Percentiles rank a stretch among this genome's conserved stretches.
phyloP scores from a whole-genome alignment of 2,329 filamentous ascomycete species.

The Colletotrichum sp. region DNA sequence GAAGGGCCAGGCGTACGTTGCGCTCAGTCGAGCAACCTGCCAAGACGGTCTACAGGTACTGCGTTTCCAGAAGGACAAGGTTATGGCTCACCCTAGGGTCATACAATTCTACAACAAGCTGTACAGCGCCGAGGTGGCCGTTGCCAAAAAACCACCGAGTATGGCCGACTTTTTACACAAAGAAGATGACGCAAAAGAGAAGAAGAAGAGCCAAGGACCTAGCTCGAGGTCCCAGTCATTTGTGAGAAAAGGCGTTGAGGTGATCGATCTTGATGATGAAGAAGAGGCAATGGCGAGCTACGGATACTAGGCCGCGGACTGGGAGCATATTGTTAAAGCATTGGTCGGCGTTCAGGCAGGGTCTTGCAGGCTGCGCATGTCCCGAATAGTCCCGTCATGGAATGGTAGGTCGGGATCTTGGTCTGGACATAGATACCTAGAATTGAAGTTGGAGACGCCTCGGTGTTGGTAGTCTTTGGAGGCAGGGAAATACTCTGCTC shows the following conservation, averaged over 20 bases:
- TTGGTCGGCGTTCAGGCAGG: slow-evolving; percentile 1
- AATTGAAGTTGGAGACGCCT: not conserved
- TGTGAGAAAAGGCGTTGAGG: slow-evolving; percentile 23
- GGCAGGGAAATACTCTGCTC: not conserved
- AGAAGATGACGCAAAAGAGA: slow-evolving; percentile 9
- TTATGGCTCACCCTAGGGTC: slow-evolving; percentile 92
- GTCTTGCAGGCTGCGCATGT: not conserved
- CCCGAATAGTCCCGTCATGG: not conserved
- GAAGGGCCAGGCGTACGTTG: slow-evolving; percentile 97
- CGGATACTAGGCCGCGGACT: slow-evolving; percentile 31
- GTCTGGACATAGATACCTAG: slow-evolving; percentile 6
- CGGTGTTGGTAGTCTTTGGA: not conserved
- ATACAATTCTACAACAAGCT: slow-evolving; percentile 85
- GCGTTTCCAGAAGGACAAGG: slow-evolving; percentile 86
- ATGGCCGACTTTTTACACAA: slow-evolving; percentile 46
- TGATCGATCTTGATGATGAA: slow-evolving; percentile 51
- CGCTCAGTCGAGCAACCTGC: slow-evolving; percentile 87
- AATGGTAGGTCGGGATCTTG: not conserved
- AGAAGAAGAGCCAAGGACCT: slow-evolving; percentile 31
- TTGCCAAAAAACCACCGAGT: slow-evolving; percentile 33
- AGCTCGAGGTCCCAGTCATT: slow-evolving; percentile 5
- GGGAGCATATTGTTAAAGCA: not conserved
- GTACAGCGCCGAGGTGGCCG: slow-evolving; percentile 70
- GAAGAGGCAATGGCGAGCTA: slow-evolving; percentile 54
- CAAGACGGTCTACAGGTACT: slow-evolving; percentile 88